Percentiles rank a stretch among this genome's conserved stretches.
Conservation (phyloP, 2,329 filamentous ascomycete genomes). For the Biscogniauxia marginata region DNA sequence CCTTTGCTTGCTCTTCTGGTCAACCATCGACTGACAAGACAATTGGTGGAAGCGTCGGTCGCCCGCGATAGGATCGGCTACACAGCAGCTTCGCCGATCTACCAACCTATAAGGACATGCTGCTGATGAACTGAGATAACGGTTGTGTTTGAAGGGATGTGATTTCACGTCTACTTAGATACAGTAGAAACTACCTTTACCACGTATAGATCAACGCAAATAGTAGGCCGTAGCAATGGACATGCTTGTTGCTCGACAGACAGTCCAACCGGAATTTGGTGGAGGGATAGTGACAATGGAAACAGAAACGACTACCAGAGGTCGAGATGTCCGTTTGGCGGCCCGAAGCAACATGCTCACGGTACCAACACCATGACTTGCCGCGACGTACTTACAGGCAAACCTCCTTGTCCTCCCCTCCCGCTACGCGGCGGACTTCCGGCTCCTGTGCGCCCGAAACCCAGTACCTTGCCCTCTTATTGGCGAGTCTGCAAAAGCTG, state of each 20-base stretch:
- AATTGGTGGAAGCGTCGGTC: not conserved
- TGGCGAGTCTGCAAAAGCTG: slow-evolving; percentile 47
- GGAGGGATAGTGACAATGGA: not conserved
- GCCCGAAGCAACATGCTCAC: slow-evolving; percentile 41
- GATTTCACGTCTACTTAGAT: not conserved
- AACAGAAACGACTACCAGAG: slow-evolving; percentile 23
- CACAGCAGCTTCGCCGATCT: not conserved
- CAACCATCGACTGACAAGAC: not conserved
- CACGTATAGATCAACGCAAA: not conserved
- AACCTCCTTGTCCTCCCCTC: slow-evolving; percentile 61
- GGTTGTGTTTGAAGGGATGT: not conserved
- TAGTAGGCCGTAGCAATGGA: not conserved
- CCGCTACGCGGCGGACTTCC: slow-evolving; percentile 56
- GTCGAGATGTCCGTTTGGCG: slow-evolving; percentile 41
- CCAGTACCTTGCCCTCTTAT: slow-evolving; percentile 62
- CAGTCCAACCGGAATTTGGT: not conserved
- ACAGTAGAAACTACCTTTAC: not conserved
- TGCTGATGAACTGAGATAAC: not conserved
- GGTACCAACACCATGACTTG: slow-evolving; percentile 51
- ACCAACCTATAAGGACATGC: too few species aligned
- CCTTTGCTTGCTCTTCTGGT: not conserved
- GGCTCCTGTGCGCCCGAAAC: slow-evolving; percentile 57
- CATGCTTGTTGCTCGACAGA: not conserved
- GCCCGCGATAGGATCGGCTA: not conserved
- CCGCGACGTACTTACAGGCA: slow-evolving; percentile 57